Percentiles rank a stretch among this genome's conserved stretches.
Evolutionary conservation across 495 filamentous ascomycete genomes (phyloP).

Genomic region (Annulohypoxylon bovei): DNA sequence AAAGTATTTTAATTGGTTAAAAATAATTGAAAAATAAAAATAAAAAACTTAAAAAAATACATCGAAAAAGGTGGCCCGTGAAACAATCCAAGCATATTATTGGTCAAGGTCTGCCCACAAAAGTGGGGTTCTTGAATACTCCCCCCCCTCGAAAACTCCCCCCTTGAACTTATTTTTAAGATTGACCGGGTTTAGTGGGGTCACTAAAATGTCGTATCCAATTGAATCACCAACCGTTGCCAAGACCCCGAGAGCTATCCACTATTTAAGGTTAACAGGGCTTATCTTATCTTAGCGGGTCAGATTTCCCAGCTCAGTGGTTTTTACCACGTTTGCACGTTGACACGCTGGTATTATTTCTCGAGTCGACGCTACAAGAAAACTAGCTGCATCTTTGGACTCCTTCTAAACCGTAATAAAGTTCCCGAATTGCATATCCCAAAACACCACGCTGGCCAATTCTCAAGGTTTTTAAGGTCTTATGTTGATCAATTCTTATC

Average conservation of each 20-base stretch:
- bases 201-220: conserved; percentile 2
- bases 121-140: no score
- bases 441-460: conserved; percentile 32
- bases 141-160: no score
- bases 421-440: neutral
- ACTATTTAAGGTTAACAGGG: conserved; percentile 33
- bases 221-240: conserved; percentile 7
- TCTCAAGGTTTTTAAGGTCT: conserved; percentile 5
- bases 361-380: conserved; percentile 12
- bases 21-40: no score
- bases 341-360: conserved; percentile 41
- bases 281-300: conserved; percentile 37
- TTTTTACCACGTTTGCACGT: conserved; percentile 31
- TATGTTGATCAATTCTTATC: conserved; percentile 20
- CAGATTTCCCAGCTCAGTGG: conserved; percentile 8
- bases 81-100: no score
- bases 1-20: no score
- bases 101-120: no score
- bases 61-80: no score
- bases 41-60: no score
- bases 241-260: neutral
- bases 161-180: conserved; percentile 13
- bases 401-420: conserved; percentile 6
- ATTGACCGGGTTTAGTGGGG: neutral
- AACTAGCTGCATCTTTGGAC: neutral